Evolutionary conservation across 1,139 yeast genomes (phyloP).

Genomic region (Meyerozyma athensensis): DNA sequence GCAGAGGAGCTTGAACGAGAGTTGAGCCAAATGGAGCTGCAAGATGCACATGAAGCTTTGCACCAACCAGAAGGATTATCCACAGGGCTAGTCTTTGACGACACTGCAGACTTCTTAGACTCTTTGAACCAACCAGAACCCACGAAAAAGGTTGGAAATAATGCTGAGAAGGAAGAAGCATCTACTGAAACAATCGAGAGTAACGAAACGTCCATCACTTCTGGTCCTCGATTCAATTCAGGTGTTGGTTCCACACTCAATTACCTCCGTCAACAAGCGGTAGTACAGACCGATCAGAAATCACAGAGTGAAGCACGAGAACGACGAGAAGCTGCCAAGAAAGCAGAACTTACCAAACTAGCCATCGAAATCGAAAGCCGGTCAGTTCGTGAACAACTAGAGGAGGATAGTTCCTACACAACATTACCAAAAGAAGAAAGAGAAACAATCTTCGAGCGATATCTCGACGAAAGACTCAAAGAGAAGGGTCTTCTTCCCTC

Average conservation of each 20-base stretch:
- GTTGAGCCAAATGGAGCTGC: conserved; percentile 27
- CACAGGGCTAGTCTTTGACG: conserved; percentile 47
- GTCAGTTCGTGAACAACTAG: conserved; percentile 36
- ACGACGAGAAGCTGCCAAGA: conserved; percentile 25
- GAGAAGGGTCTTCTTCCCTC: conserved; percentile 21
- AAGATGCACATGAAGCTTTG: conserved; percentile 26
- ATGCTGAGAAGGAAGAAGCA: conserved; percentile 5
- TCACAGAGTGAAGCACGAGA: conserved; percentile 14
- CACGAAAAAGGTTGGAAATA: not conserved
- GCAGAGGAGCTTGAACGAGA: conserved; percentile 49
- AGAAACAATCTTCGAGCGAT: conserved; percentile 21
- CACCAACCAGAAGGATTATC: conserved; percentile 12
- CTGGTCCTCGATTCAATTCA: conserved; percentile 31
- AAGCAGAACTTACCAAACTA: conserved; percentile 30
- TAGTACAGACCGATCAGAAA: conserved; percentile 18
- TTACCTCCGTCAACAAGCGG: conserved; percentile 46
- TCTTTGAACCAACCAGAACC: too few relatives aligned
- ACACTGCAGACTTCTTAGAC: conserved; percentile 54
- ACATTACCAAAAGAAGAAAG: conserved; percentile 28
- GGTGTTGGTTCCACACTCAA: conserved; percentile 58
- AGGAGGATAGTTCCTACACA: conserved; percentile 26
- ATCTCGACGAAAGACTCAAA: conserved; percentile 26
- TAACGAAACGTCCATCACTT: conserved; percentile 1
- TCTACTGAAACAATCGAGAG: conserved; percentile 2
- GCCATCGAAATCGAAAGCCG: conserved; percentile 36